These are phyloP conservation scores for Wickerhamiella cacticola DNA, from an alignment of 805 yeast species.

Conservation along the genomic window DNA sequence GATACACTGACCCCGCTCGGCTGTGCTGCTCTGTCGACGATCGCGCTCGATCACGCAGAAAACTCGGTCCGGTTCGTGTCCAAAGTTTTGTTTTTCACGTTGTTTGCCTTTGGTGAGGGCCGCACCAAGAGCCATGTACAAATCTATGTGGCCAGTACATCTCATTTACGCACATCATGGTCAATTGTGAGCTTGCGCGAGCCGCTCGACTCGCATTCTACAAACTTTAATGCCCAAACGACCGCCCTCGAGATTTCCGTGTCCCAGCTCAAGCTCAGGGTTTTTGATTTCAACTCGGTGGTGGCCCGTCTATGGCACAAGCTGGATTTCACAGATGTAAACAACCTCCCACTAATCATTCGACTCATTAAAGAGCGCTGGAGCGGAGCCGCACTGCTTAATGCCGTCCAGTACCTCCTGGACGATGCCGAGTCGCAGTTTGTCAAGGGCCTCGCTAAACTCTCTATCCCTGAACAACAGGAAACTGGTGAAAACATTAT, in stretches of 20 bases:
- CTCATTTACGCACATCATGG: conserved; percentile 8
- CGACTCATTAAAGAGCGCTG: conserved; percentile 8
- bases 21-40: conserved; percentile 14
- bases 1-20: conserved; percentile 16
- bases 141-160: conserved; percentile 7
- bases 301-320: conserved; percentile 8
- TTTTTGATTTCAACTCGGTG: background rate
- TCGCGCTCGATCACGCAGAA: conserved; percentile 14
- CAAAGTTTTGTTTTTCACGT: conserved; percentile 11
- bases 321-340: conserved; percentile 7
- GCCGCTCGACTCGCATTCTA: conserved; percentile 4
- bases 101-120: conserved; percentile 20
- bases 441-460: conserved; percentile 6
- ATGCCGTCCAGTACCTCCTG: conserved; percentile 5
- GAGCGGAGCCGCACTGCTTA: background rate
- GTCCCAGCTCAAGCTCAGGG: conserved; percentile 2
- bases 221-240: background rate
- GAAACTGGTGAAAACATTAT: background rate
- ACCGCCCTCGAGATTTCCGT: conserved; percentile 5
- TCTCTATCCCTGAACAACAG: conserved; percentile 1
- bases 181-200: conserved; percentile 11
- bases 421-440: conserved; percentile 7
- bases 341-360: background rate
- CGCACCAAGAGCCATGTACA: conserved; percentile 14
- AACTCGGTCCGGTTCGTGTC: conserved; percentile 13